These are phyloP conservation scores for Megacollybia marginata DNA, from an alignment of 768 basidiomycete species.

Conservation along the genomic window DNA sequence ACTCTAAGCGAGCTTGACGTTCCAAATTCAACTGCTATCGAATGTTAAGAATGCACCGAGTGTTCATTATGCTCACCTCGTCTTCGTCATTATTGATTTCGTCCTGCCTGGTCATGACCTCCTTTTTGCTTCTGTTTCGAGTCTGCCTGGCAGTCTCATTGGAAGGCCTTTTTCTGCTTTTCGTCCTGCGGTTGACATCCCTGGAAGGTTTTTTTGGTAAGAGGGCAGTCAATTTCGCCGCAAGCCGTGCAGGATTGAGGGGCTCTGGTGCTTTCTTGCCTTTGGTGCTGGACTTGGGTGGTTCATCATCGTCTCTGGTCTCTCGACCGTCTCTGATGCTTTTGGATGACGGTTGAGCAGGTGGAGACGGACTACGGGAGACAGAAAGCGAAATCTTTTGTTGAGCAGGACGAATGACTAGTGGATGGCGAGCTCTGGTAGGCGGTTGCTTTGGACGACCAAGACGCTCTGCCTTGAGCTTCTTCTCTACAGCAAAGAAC, in stretches of 20 bases:
- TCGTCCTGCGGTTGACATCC: not conserved
- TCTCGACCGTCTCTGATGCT: not conserved
- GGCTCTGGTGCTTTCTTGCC: not conserved
- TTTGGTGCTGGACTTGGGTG: not conserved
- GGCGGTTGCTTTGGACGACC: constrained; percentile 1
- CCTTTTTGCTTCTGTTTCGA: not conserved
- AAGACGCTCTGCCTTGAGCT: constrained; percentile 35
- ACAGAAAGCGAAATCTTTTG: not conserved
- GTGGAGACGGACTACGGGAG: constrained; percentile 5
- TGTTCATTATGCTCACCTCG: constrained; percentile 1
- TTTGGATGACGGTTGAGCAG: constrained; percentile 2
- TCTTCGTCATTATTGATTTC: constrained; percentile 1
- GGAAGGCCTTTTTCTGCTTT: not conserved
- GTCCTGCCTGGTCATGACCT: not conserved
- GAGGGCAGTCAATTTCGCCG: constrained; percentile 2
- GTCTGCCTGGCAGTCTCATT: not conserved
- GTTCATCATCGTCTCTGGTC: not conserved
- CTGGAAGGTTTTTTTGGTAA: constrained; percentile 3
- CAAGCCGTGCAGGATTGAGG: not conserved
- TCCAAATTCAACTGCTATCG: constrained; percentile 20
- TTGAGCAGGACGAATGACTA: not conserved
- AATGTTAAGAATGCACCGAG: not conserved
- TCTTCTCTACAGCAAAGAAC: constrained; percentile 46
- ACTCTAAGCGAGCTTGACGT: constrained; percentile 29
- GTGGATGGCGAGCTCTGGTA: not conserved